A percentile compares a stretch with the other conserved stretches of the same genome.
Evolutionary conservation across 1,139 yeast species (phyloP).

Genomic region (Suhomyces choctaworum): DNA sequence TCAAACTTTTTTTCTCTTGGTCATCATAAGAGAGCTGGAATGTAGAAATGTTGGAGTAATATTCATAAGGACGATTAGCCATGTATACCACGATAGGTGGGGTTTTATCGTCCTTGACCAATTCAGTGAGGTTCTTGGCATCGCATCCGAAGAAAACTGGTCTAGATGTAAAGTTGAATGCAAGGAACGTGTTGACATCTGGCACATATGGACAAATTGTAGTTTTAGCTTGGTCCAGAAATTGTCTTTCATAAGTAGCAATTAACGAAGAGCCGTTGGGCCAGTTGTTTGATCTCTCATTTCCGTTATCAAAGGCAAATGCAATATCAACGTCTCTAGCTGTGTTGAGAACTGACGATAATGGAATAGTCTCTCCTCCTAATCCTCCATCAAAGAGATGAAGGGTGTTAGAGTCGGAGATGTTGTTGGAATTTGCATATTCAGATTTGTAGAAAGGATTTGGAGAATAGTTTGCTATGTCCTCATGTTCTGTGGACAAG

Average conservation of each 20-base stretch:
- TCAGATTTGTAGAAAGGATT: constrained; percentile 53
- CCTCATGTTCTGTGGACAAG: constrained; percentile 41
- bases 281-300: constrained; percentile 41
- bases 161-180: constrained; percentile 55
- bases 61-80: constrained; percentile 75
- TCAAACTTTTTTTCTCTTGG: constrained; percentile 58
- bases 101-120: constrained; percentile 27
- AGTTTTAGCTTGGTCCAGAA: constrained; percentile 58
- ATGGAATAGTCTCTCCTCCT: constrained; percentile 41
- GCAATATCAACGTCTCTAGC: constrained; percentile 39
- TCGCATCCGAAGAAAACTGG: constrained; percentile 91
- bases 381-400: constrained; percentile 46
- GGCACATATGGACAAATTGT: constrained; percentile 86
- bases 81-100: constrained; percentile 81
- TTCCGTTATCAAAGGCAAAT: constrained; percentile 41
- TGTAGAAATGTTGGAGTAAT: constrained; percentile 69
- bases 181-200: constrained; percentile 57
- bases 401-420: constrained; percentile 34
- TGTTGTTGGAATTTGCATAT: constrained; percentile 31
- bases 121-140: constrained; percentile 57
- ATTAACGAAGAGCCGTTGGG: constrained; percentile 44
- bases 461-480: constrained; percentile 46
- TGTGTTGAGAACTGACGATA: constrained; percentile 36
- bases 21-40: constrained; percentile 63
- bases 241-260: constrained; percentile 68